phyloP scores from a whole-genome alignment of 768 basidiomycete genomes.

The Mycena albidolilacea region DNA sequence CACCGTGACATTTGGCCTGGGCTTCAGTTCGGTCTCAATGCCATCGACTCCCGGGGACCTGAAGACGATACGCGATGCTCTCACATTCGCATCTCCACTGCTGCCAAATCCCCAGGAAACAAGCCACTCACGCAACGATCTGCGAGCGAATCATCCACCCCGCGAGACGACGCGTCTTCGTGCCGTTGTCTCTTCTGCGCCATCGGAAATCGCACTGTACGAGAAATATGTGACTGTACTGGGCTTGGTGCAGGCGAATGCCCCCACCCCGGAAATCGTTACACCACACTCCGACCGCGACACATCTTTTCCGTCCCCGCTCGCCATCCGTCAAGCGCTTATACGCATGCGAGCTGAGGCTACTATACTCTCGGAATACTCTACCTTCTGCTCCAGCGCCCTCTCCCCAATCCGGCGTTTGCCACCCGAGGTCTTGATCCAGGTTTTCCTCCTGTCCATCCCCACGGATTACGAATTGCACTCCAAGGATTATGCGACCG shows the following conservation, averaged over 20 bases:
- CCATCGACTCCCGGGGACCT: neutral
- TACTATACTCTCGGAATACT: neutral
- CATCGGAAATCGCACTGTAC: constrained; percentile 8
- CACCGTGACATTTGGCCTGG: too few relatives aligned
- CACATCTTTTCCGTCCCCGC: neutral
- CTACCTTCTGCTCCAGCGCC: constrained; percentile 19
- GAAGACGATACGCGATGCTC: neutral
- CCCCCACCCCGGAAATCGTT: neutral
- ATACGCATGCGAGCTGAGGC: constrained; percentile 8
- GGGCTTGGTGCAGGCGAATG: neutral
- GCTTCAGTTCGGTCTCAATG: neutral
- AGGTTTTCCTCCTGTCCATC: constrained; percentile 22
- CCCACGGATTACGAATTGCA: constrained; percentile 2
- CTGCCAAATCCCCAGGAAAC: constrained; percentile 8
- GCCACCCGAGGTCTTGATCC: constrained; percentile 26
- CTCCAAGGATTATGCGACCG: constrained; percentile 25
- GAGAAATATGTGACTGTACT: neutral
- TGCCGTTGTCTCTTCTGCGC: neutral
- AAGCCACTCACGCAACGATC: constrained; percentile 2
- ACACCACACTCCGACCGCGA: neutral
- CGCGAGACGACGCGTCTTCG: constrained; percentile 29
- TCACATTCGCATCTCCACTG: constrained; percentile 3
- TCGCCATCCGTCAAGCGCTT: neutral
- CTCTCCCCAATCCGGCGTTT: constrained; percentile 29
- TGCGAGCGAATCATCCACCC: constrained; percentile 6